phyloP scores from a whole-genome alignment of 495 filamentous ascomycete genomes.

The Peziza echinospora region DNA sequence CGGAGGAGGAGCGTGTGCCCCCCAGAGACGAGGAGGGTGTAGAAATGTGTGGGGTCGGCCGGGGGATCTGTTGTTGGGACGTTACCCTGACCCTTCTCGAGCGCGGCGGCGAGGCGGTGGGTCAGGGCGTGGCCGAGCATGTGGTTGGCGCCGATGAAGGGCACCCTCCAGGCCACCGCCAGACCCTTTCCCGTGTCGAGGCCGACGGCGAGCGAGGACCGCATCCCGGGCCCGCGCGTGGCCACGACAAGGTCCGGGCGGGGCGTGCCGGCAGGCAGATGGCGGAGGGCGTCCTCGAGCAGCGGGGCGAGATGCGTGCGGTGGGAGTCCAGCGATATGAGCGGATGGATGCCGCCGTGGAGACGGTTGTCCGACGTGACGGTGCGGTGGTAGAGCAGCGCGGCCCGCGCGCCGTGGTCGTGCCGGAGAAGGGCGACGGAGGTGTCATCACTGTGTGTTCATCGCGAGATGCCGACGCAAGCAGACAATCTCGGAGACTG shows the following conservation, averaged over 20 bases:
- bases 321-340: constrained; percentile 50
- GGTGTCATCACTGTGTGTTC: constrained; percentile 80
- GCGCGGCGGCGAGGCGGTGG: constrained; percentile 49
- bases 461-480: no score
- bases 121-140: constrained; percentile 95
- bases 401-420: constrained; percentile 18
- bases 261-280: constrained; percentile 25
- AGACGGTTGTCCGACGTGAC: constrained; percentile 51
- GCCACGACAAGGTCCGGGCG: constrained; percentile 65
- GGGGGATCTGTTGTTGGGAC: constrained; percentile 37
- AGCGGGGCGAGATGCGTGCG: constrained; percentile 42
- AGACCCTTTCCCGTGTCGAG: constrained; percentile 76
- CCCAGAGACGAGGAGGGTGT: constrained; percentile 76
- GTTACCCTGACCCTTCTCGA: constrained; percentile 17
- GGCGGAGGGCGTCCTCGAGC: constrained; percentile 37
- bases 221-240: constrained; percentile 81
- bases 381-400: constrained; percentile 59
- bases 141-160: constrained; percentile 71
- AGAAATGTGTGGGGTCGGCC: no score
- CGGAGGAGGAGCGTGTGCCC: constrained; percentile 76
- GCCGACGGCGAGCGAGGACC: constrained; percentile 46
- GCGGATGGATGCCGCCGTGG: constrained; percentile 59
- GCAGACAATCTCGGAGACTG: no score
- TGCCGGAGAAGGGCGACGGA: constrained; percentile 53
- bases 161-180: constrained; percentile 57